These are phyloP conservation scores for Globisporangium cystogenes DNA, from an alignment of 352 stramenopile species.

Conservation along the genomic window DNA sequence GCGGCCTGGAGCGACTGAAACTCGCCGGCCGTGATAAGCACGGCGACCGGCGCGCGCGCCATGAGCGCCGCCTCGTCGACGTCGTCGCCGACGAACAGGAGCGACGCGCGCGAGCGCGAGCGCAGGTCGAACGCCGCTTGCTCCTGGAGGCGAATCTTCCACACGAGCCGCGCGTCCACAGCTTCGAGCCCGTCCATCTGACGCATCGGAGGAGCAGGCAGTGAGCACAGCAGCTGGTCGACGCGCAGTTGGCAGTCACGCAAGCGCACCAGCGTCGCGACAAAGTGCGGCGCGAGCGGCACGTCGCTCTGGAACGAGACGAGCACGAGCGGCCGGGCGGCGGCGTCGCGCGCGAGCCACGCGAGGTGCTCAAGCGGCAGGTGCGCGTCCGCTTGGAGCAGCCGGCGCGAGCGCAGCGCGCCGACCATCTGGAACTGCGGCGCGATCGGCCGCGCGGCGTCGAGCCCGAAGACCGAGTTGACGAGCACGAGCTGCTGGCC, in stretches of 20 bases:
- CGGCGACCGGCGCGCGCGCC: conserved; percentile 24
- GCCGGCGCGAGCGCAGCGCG: conserved; percentile 33
- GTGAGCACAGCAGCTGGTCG: too few relatives aligned
- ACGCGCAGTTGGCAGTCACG: too few relatives aligned
- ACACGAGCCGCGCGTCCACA: conserved; percentile 45
- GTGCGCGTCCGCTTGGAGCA: background rate
- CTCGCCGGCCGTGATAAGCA: conserved; percentile 56
- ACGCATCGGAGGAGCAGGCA: background rate
- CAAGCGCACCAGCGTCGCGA: conserved; percentile 42
- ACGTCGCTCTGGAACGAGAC: conserved; percentile 51
- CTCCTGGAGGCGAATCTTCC: conserved; percentile 51
- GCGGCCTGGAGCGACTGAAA: conserved; percentile 57
- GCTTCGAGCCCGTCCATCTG: conserved; percentile 57
- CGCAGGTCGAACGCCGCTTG: conserved; percentile 53
- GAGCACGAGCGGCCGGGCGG: conserved; percentile 38
- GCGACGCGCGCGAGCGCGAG: conserved; percentile 28
- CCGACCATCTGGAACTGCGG: conserved; percentile 78
- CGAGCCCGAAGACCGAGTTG: conserved; percentile 81
- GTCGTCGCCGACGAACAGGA: conserved; percentile 48
- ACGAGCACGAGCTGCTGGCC: conserved; percentile 64
- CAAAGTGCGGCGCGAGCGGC: conserved; percentile 44
- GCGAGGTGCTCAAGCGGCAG: conserved; percentile 29
- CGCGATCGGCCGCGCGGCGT: conserved; percentile 64
- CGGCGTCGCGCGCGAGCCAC: conserved; percentile 29
- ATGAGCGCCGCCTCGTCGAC: conserved; percentile 45